Conservation (phyloP, 345 rosid species). For the Laguncularia racemosa region DNA sequence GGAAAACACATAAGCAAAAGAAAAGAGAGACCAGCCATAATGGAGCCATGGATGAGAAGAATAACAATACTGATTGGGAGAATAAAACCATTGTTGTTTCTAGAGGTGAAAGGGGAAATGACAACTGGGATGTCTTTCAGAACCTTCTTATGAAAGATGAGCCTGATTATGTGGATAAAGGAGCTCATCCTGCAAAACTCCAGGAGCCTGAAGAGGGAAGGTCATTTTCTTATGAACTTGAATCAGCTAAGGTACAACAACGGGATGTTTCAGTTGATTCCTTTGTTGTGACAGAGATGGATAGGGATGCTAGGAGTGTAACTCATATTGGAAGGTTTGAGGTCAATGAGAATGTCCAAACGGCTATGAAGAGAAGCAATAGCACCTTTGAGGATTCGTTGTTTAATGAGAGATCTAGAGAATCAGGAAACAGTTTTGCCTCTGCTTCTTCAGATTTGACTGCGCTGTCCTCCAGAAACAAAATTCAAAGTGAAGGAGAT, state of each 20-base stretch:
- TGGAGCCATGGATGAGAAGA: conserved; percentile 5
- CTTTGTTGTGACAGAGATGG: conserved; percentile 36
- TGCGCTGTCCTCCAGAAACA: conserved; percentile 32
- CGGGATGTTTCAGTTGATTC: conserved; percentile 44
- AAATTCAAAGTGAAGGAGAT: conserved; percentile 54
- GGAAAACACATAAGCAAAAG: conserved; percentile 44
- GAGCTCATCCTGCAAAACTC: conserved; percentile 18
- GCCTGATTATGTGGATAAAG: conserved; percentile 25
- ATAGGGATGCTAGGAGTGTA: conserved; percentile 26
- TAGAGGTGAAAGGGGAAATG: conserved; percentile 37
- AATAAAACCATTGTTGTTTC: conserved; percentile 10
- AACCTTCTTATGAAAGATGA: conserved; percentile 65
- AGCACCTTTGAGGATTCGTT: conserved; percentile 44
- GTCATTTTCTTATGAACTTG: conserved; percentile 22
- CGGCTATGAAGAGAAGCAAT: conserved; percentile 31
- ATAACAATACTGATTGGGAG: conserved; percentile 27
- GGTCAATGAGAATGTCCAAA: conserved; percentile 27
- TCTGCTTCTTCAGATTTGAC: conserved; percentile 32
- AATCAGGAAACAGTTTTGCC: conserved; percentile 20
- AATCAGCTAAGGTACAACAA: conserved; percentile 41
- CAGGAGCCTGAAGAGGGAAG: conserved; percentile 25
- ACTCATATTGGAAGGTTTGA: conserved; percentile 34
- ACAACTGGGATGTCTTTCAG: conserved; percentile 84
- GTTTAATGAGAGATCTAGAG: conserved; percentile 31
- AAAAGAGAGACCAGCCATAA: conserved; percentile 32